Evolutionary conservation across 2,329 filamentous ascomycete species (phyloP).

Genomic region (Torrubiellomyces zombiae): DNA sequence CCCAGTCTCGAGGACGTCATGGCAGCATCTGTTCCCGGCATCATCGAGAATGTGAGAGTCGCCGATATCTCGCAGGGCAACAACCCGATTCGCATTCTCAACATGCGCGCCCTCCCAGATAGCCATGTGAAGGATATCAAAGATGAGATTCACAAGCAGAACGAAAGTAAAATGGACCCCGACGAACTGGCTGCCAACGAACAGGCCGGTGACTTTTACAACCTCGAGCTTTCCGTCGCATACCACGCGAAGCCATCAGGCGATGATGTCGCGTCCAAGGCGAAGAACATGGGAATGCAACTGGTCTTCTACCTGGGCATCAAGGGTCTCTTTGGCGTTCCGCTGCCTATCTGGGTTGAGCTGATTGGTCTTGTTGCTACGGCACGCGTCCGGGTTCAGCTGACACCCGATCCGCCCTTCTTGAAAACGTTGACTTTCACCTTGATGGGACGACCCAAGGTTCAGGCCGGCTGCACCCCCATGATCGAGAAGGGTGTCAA

Average conservation of each 20-base stretch:
- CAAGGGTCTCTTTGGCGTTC: constrained; percentile 76
- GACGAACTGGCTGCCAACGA: constrained; percentile 80
- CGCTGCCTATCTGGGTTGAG: constrained; percentile 77
- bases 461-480: constrained; percentile 76
- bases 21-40: constrained; percentile 79
- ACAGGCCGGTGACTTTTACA: constrained; percentile 84
- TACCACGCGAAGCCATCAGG: constrained; percentile 73
- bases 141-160: constrained; percentile 60
- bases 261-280: constrained; percentile 58
- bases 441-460: constrained; percentile 82
- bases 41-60: constrained; percentile 89
- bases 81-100: constrained; percentile 79
- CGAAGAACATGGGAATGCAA: constrained; percentile 94
- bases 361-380: constrained; percentile 84
- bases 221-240: constrained; percentile 76
- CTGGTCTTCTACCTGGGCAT: constrained; percentile 86
- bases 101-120: constrained; percentile 67
- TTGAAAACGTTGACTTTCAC: constrained; percentile 85
- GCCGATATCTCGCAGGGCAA: constrained; percentile 88
- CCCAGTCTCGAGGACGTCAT: constrained; percentile 56
- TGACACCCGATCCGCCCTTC: constrained; percentile 84
- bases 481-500: constrained; percentile 88
- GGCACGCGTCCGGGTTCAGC: constrained; percentile 62
- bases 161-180: constrained; percentile 66
- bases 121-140: constrained; percentile 68